Evolutionary conservation across 306 rosid genomes (phyloP).

Genomic region (Citrullus colocynthis): DNA sequence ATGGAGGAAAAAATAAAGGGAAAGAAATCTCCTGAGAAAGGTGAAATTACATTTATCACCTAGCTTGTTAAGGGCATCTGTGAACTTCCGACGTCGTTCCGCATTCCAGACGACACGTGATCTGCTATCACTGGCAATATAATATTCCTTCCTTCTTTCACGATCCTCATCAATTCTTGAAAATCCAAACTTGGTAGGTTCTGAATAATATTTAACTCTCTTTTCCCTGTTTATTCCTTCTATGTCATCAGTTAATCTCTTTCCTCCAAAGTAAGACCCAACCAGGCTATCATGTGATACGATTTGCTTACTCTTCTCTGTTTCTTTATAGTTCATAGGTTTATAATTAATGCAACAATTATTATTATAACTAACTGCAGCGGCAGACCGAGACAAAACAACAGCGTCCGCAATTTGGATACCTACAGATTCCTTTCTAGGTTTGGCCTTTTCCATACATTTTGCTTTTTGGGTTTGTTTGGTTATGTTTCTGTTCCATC

Average conservation of each 20-base stretch:
- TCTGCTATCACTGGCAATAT: not conserved
- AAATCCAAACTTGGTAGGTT: not conserved
- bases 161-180: not conserved
- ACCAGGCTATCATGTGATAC: not conserved
- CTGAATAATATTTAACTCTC: not conserved
- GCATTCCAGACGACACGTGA: conserved; percentile 25
- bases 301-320: not conserved
- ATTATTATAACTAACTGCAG: not conserved
- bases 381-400: not conserved
- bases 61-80: conserved; percentile 18
- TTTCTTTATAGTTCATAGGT: not conserved
- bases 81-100: conserved; percentile 26
- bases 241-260: not conserved
- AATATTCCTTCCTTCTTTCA: not conserved
- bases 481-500: not conserved
- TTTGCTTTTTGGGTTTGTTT: not conserved
- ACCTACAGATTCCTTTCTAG: not conserved
- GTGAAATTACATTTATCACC: conserved; percentile 27
- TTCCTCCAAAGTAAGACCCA: not conserved
- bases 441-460: not conserved
- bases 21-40: not conserved
- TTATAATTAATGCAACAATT: not conserved
- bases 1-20: not conserved
- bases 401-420: not conserved
- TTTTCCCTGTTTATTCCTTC: conserved; percentile 1